Conservation (phyloP, 2,329 filamentous ascomycete species). For the Alternaria angustiovoidea region DNA sequence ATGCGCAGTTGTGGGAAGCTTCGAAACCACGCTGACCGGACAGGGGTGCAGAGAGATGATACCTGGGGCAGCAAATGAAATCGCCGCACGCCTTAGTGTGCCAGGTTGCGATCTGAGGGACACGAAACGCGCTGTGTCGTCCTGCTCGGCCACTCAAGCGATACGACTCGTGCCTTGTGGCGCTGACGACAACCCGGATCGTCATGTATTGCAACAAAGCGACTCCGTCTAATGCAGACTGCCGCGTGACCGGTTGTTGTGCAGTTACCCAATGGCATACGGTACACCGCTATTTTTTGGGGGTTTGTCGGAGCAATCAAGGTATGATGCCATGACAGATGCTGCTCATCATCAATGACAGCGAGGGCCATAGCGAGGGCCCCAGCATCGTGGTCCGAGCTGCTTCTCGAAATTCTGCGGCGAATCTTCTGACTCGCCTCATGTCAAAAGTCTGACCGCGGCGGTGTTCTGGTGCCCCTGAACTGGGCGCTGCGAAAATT, state of each 20-base stretch:
- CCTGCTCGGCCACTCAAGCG: conserved; percentile 53
- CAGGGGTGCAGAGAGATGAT: conserved; percentile 28
- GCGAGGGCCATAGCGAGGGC: conserved; percentile 3
- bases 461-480: conserved; percentile 32
- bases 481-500: conserved; percentile 24
- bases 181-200: conserved; percentile 32
- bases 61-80: conserved; percentile 44
- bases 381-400: conserved; percentile 31
- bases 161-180: conserved; percentile 76
- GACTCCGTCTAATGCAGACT: conserved; percentile 23
- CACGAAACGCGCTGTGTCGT: conserved; percentile 41
- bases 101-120: conserved; percentile 21
- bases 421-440: conserved; percentile 42
- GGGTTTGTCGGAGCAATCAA: conserved; percentile 32
- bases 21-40: conserved; percentile 35
- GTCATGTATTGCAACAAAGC: conserved; percentile 30
- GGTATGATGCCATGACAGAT: conserved; percentile 29
- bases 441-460: conserved; percentile 26
- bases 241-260: conserved; percentile 25
- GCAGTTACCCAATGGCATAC: conserved; percentile 12
- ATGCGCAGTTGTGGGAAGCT: conserved; percentile 26
- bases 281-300: conserved; percentile 43
- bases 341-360: conserved; percentile 26
- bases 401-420: conserved; percentile 38
- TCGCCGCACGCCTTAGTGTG: conserved; percentile 26